Percentiles rank a stretch among this genome's conserved stretches.
Evolutionary conservation across 1,284 basidiomycete genomes (phyloP).

Genomic region (Cryptococcus hybrid): DNA sequence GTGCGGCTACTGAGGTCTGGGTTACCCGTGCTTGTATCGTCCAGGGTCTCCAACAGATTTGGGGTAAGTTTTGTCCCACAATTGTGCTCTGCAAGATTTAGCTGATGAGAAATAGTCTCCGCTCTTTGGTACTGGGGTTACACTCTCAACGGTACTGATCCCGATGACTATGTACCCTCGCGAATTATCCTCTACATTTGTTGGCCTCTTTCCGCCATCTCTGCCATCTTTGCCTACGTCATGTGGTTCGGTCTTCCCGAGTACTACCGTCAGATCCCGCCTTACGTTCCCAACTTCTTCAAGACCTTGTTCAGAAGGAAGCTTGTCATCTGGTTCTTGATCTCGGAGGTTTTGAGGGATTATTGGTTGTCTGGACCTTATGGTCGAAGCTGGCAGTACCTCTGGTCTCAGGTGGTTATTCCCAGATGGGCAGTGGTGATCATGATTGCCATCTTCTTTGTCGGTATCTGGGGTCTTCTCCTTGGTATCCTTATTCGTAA

Average conservation of each 20-base stretch:
- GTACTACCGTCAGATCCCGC: constrained; percentile 68
- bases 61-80: constrained; percentile 60
- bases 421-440: constrained; percentile 77
- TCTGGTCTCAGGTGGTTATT: constrained; percentile 74
- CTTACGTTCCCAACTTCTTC: constrained; percentile 87
- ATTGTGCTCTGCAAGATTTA: not conserved
- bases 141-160: constrained; percentile 59
- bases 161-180: constrained; percentile 40
- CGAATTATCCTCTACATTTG: constrained; percentile 63
- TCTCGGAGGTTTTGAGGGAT: constrained; percentile 80
- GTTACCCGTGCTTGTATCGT: constrained; percentile 83
- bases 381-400: constrained; percentile 91
- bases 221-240: constrained; percentile 72
- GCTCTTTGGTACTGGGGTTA: constrained; percentile 94
- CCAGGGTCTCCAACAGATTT: constrained; percentile 88
- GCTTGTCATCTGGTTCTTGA: constrained; percentile 88
- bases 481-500: constrained; percentile 67
- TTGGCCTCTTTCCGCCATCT: constrained; percentile 75
- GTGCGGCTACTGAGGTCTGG: constrained; percentile 90
- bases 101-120: no score
- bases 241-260: constrained; percentile 80
- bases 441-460: constrained; percentile 77
- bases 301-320: constrained; percentile 82
- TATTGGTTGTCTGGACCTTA: constrained; percentile 83
- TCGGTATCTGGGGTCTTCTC: constrained; percentile 75